Evolutionary conservation across 2,329 filamentous ascomycete genomes (phyloP).

Genomic region (Didymella keratinophila): DNA sequence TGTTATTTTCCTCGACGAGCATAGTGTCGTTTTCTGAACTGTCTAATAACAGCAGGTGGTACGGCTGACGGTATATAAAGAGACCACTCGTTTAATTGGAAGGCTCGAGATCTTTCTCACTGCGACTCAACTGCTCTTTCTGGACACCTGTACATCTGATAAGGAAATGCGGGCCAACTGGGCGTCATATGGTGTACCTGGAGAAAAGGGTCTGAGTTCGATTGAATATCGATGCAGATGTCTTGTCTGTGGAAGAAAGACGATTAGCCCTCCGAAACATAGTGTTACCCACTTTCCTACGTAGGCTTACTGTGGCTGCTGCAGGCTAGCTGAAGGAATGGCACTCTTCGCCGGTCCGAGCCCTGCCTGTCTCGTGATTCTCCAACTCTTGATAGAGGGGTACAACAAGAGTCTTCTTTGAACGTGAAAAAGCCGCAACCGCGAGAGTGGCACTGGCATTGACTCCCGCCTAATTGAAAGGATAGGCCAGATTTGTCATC

Average conservation of each 20-base stretch:
- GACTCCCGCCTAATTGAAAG: background rate
- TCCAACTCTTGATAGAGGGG: slow-evolving; percentile 1
- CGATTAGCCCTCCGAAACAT: slow-evolving; percentile 1
- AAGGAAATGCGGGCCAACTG: background rate
- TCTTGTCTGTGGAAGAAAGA: background rate
- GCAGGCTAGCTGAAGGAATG: slow-evolving; percentile 4
- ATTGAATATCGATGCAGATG: background rate
- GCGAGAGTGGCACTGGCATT: background rate
- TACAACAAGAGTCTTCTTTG: slow-evolving; percentile 3
- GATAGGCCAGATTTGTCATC: slow-evolving; percentile 12
- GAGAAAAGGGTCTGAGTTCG: background rate
- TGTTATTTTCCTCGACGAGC: slow-evolving; percentile 1
- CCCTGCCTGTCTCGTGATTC: slow-evolving; percentile 5
- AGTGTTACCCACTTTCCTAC: background rate
- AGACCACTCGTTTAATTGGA: background rate
- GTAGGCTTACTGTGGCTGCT: slow-evolving; percentile 18
- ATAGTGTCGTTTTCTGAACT: background rate
- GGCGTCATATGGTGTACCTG: slow-evolving; percentile 10
- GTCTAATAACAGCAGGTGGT: background rate
- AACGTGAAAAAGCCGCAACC: background rate
- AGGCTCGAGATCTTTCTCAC: slow-evolving; percentile 3
- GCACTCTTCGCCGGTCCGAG: background rate
- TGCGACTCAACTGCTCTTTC: background rate
- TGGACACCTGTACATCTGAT: slow-evolving; percentile 1
- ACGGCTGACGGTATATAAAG: background rate